Percentiles rank a stretch among this genome's conserved stretches.
Conservation (phyloP, 495 filamentous ascomycete genomes). For the Zalerion maritima region DNA sequence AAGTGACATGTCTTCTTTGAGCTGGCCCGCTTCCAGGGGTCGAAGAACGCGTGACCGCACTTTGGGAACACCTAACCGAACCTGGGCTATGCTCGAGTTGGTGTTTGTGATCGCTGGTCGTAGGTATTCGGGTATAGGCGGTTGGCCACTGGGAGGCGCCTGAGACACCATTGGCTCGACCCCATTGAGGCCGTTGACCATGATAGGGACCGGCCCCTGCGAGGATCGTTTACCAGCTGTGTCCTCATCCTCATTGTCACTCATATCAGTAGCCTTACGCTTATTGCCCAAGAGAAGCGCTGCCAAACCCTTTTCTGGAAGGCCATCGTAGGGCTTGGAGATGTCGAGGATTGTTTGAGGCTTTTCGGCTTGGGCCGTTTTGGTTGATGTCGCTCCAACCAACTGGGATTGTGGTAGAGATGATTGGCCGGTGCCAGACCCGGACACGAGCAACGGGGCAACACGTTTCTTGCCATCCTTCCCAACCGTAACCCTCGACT, state of each 20-base stretch:
- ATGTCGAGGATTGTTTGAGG: slow-evolving; percentile 81
- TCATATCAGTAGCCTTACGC: slow-evolving; percentile 56
- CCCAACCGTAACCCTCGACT: slow-evolving; percentile 81
- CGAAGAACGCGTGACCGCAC: slow-evolving; percentile 66
- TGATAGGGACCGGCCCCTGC: slow-evolving; percentile 55
- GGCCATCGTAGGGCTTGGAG: slow-evolving; percentile 84
- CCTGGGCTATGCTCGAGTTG: slow-evolving; percentile 61
- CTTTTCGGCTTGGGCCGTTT: slow-evolving; percentile 48
- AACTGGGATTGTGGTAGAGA: slow-evolving; percentile 76
- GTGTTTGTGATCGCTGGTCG: slow-evolving; percentile 79
- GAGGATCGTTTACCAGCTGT: slow-evolving; percentile 49
- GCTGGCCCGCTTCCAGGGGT: slow-evolving; percentile 37
- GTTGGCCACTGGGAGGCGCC: slow-evolving; percentile 38
- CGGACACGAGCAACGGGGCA: slow-evolving; percentile 79
- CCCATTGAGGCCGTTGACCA: slow-evolving; percentile 63
- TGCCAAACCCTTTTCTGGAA: slow-evolving; percentile 79
- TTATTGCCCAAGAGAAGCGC: slow-evolving; percentile 86
- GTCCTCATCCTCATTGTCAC: slow-evolving; percentile 47
- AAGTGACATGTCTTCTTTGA: slow-evolving; percentile 28
- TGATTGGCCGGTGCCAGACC: slow-evolving; percentile 63
- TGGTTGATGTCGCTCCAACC: slow-evolving; percentile 52
- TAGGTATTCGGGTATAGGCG: slow-evolving; percentile 71
- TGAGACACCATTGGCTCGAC: slow-evolving; percentile 49
- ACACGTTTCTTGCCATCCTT: slow-evolving; percentile 97
- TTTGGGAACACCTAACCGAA: slow-evolving; percentile 82